Base-by-base conservation (phyloP, 2,329 filamentous ascomycete species). In the Juglanconis oblonga region DNA sequence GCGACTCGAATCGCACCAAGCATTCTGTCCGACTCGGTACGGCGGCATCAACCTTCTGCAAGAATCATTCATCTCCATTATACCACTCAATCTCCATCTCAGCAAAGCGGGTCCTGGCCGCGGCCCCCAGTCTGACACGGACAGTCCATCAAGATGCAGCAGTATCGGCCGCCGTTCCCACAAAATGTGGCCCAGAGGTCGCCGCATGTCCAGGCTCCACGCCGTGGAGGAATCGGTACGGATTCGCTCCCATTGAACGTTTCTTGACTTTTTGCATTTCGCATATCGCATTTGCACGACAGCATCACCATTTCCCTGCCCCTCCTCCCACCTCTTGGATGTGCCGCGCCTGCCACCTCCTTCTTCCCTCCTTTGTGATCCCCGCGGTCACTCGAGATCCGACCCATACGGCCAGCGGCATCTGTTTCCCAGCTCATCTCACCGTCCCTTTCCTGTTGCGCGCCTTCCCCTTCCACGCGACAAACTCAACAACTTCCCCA, bases 141-240 rank as follows among this genome's bases (percentile, higher is more conserved):
- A 24, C 24, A 33, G 29, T 17, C 40, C 52, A 35, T 17, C 68
- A 77, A 68, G 67, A 84, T 84, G 81, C 81, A 84, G 73, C 79
- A 81, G 65, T 84, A 81, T 69, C 81, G 81, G 64, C 72, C 73
- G 58, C 58, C 55, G 61, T 82, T 80, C 71, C 75, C 77, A 69
- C 79, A 81, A 66, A 81, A 80, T 71, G 73, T 75, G 66, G 75
- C 79, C 64, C 80, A 80, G 68, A 74, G 80, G 65, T 75, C 77
- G 64, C 76, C 79, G 65, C 80, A 82, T 72, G 69, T 74, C 63
- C 70, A 76, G 58, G 77, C 76, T 63, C 79, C 77, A 69, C 77
- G 81, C 64, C 79, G 81, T 66, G 80, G 79, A 66, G 81, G 80
- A 65, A 82, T 82, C 70, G 81, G 81, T 83, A 75, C 64, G 45